Percentiles rank a stretch among this genome's conserved stretches.
Evolutionary conservation across 1,139 yeast species (phyloP).

Genomic region (Hyphopichia burtonii): DNA sequence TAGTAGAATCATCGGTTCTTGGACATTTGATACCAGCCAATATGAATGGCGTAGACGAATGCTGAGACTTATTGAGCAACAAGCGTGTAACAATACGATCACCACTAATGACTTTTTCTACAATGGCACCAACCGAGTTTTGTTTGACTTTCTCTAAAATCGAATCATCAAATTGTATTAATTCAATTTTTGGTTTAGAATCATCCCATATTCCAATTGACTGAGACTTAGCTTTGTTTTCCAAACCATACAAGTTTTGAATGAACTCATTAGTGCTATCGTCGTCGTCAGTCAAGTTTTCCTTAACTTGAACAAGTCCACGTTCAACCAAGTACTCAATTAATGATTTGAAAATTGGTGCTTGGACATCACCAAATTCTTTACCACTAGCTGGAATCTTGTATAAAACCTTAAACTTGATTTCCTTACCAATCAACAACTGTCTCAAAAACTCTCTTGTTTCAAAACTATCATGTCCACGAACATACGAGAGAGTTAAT

Average conservation of each 20-base stretch:
- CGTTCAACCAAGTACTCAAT: conserved; percentile 54
- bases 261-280: conserved; percentile 24
- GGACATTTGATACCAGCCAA: conserved; percentile 77
- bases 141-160: conserved; percentile 37
- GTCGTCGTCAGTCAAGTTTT: conserved; percentile 38
- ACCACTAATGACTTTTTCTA: conserved; percentile 77
- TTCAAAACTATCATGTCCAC: conserved; percentile 50
- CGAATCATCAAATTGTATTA: conserved; percentile 38
- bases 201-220: conserved; percentile 57
- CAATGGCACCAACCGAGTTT: conserved; percentile 53
- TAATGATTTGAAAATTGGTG: conserved; percentile 65
- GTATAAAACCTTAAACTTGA: conserved; percentile 59
- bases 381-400: conserved; percentile 51
- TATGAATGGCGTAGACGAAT: conserved; percentile 54
- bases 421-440: conserved; percentile 66
- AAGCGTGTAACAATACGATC: conserved; percentile 68
- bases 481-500: conserved; percentile 62
- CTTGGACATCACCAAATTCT: conserved; percentile 70
- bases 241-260: conserved; percentile 25
- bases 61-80: conserved; percentile 40
- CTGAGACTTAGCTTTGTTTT: conserved; percentile 51
- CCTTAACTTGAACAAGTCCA: conserved; percentile 66
- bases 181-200: conserved; percentile 12
- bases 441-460: conserved; percentile 63
- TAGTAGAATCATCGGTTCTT: conserved; percentile 53